Evolutionary conservation across 129 eudicot species (phyloP), one percentile per base, ranked within the genome.

Genomic region (Lactuca sativa): DNA sequence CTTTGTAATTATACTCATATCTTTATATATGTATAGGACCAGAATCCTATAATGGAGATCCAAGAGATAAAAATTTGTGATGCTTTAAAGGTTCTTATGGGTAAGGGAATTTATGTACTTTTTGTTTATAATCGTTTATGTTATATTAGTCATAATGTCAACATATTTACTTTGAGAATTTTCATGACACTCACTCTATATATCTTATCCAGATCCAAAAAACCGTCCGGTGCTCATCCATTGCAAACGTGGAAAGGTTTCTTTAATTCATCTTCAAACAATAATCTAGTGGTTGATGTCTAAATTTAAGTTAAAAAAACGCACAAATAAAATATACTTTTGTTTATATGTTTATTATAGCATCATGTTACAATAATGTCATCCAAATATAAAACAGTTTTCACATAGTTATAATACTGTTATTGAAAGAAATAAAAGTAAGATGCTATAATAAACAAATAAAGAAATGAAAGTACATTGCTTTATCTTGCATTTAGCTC

Each of bases 211-310:
- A 71, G 75, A 71, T 59, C 33, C 58, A 15, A 71, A 59, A 48
- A 71, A 59, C 18, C 37, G 44, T 16, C 75, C 75, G 11, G 47
- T 71, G 12, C 47, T 71, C 15, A 71, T 71, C 18, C 75, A 71
- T 56, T 71, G 75, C 65, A 71, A 71, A 7, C 75, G 56, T 3
- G 75, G 75, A 59, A 59, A 71, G 66, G 75, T 71, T 25, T 71
- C 47, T 25, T 13, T 44, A 9, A 11, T 32, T 59, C 3, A 2
- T 30, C 7, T 30, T 56, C 21, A 25, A 25, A 56, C 12, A 12
- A 53, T n/a, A 51, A 21, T 7, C 30, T 66, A 65, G 30, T 31
- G 32, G 43, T 52, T 32, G 21, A 49, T 66, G 30, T 25, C 30
- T 25, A 25, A 25, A 25, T 25, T 25, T 25, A 25, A 25, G 30